These are phyloP conservation scores for Clitopilus passeckerianus DNA, from an alignment of 768 basidiomycete genomes.

Conservation along the genomic window DNA sequence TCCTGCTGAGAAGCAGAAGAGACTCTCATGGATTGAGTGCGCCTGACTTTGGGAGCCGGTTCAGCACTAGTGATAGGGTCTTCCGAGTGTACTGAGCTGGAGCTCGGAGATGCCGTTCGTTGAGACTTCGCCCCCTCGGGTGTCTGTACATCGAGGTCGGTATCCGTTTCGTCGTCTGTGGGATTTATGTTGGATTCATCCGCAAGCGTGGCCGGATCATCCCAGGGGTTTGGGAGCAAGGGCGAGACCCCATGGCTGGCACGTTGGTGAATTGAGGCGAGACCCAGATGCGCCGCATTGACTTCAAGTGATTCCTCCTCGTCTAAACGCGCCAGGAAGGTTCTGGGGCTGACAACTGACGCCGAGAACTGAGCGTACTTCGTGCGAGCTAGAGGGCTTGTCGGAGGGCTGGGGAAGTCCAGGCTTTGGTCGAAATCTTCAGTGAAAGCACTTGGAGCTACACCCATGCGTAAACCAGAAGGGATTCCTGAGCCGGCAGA, in stretches of 20 bases:
- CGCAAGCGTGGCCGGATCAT: background rate
- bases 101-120: background rate
- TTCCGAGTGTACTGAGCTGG: background rate
- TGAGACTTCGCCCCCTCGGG: background rate
- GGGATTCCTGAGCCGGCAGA: background rate
- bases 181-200: background rate
- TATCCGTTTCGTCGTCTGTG: background rate
- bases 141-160: background rate
- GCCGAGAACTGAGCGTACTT: constrained; percentile 11
- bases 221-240: background rate
- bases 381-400: constrained; percentile 28
- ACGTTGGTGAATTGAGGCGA: background rate
- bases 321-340: background rate
- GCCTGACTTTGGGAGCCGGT: background rate
- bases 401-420: constrained; percentile 23
- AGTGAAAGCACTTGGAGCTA: background rate
- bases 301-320: background rate
- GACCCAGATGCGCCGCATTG: background rate
- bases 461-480: background rate
- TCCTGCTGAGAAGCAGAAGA: background rate
- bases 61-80: background rate
- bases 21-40: background rate
- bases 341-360: constrained; percentile 11
- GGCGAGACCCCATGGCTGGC: background rate
- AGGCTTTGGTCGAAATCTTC: constrained; percentile 8